Percentiles rank a stretch among this genome's conserved stretches.
Evolutionary conservation across 305 asterid species (phyloP).

Genomic region (Solanum aculeatissimum): DNA sequence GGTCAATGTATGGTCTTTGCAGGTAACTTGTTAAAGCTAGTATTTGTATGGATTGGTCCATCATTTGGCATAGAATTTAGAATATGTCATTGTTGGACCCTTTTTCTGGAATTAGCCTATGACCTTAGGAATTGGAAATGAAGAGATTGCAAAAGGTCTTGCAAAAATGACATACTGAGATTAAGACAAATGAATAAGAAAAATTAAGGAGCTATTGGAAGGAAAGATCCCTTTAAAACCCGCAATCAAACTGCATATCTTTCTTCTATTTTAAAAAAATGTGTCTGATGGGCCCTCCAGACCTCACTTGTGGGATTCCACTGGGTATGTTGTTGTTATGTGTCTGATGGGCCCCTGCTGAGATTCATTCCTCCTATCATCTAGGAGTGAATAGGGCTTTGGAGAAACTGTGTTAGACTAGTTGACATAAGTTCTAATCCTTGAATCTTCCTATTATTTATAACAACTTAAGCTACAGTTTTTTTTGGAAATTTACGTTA

Average conservation of each 20-base stretch:
- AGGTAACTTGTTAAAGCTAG: conserved; percentile 31
- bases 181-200: not conserved
- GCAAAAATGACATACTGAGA: not conserved
- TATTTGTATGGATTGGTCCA: not conserved
- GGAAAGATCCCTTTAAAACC: too few relatives aligned
- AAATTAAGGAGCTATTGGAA: not conserved
- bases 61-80: not conserved
- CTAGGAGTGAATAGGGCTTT: not conserved
- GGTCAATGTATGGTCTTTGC: conserved; percentile 78
- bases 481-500: not conserved
- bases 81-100: not conserved
- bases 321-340: too few relatives aligned
- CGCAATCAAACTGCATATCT: too few relatives aligned
- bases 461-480: not conserved
- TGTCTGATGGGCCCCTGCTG: too few relatives aligned
- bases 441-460: not conserved
- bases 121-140: not conserved
- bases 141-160: not conserved
- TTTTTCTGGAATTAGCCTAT: not conserved
- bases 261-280: too few relatives aligned
- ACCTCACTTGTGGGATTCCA: too few relatives aligned
- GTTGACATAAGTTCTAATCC: not conserved
- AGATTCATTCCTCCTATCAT: too few relatives aligned
- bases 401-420: not conserved
- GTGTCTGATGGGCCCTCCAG: too few relatives aligned